Percentiles rank a stretch among this genome's conserved stretches.
These are phyloP conservation scores for Rhodotorula sp. DNA, from an alignment of 1,284 basidiomycete genomes.

Conservation along the genomic window DNA sequence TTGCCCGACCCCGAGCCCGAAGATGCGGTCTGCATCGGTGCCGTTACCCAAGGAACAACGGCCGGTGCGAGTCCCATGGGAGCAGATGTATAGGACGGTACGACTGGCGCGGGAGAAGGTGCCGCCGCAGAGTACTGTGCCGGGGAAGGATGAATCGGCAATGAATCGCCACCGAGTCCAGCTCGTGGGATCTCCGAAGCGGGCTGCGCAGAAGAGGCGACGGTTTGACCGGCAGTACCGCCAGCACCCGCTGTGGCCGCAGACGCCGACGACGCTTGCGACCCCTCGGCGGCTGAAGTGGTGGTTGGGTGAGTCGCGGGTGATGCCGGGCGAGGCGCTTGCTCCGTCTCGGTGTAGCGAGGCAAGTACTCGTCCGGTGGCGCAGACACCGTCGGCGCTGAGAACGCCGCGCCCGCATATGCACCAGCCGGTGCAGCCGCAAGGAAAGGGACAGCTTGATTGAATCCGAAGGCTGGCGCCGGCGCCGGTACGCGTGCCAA, in stretches of 20 bases:
- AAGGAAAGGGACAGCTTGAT: no score
- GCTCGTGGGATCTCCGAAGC: neutral
- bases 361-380: neutral
- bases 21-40: no score
- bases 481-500: no score
- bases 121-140: neutral
- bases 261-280: neutral
- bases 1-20: no score
- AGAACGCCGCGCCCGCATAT: neutral
- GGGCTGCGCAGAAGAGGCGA: neutral
- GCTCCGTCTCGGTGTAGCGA: neutral
- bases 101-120: neutral
- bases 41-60: no score
- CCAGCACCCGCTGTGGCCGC: neutral
- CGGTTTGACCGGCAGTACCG: neutral
- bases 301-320: neutral
- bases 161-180: neutral
- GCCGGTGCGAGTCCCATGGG: neutral
- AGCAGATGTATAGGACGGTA: neutral
- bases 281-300: no score
- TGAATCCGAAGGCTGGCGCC: no score
- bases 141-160: conserved; percentile 4
- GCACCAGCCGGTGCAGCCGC: no score
- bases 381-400: neutral
- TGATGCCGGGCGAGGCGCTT: neutral